These are phyloP conservation scores for Bondarzewia mesenterica DNA, from an alignment of 1,284 basidiomycete species.

Conservation along the genomic window DNA sequence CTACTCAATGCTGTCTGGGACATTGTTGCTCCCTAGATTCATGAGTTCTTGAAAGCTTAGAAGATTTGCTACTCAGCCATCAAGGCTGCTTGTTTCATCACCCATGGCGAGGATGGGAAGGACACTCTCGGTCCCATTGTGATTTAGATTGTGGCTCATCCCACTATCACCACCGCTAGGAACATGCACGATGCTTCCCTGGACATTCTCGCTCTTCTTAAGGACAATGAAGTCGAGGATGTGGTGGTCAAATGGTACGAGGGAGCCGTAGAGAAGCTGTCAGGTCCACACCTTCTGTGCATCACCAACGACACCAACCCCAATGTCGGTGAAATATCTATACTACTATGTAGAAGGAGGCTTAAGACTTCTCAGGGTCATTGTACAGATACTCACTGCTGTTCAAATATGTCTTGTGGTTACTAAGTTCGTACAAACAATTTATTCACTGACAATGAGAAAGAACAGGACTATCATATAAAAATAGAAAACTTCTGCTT, in stretches of 20 bases:
- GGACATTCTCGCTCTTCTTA: constrained; percentile 27
- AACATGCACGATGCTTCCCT: constrained; percentile 26
- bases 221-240: constrained; percentile 21
- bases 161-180: constrained; percentile 23
- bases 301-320: constrained; percentile 14
- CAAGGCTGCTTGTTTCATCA: constrained; percentile 31
- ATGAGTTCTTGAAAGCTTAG: constrained; percentile 22
- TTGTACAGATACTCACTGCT: too few species aligned
- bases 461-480: too few species aligned
- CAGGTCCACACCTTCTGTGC: constrained; percentile 18
- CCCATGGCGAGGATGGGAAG: constrained; percentile 25
- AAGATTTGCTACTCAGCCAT: constrained; percentile 25
- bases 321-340: too few species aligned
- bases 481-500: too few species aligned
- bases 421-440: too few species aligned
- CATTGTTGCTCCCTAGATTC: constrained; percentile 29
- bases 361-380: too few species aligned
- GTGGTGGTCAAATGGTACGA: constrained; percentile 32
- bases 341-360: too few species aligned
- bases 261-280: constrained; percentile 20
- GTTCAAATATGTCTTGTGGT: too few species aligned
- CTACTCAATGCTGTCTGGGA: constrained; percentile 32
- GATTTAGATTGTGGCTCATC: constrained; percentile 29
- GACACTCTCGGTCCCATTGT: constrained; percentile 29
- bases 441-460: too few species aligned